A percentile compares a stretch with the other conserved stretches of the same genome.
Evolutionary conservation across 306 rosid species (phyloP).

Genomic region (Lagenaria siceraria): DNA sequence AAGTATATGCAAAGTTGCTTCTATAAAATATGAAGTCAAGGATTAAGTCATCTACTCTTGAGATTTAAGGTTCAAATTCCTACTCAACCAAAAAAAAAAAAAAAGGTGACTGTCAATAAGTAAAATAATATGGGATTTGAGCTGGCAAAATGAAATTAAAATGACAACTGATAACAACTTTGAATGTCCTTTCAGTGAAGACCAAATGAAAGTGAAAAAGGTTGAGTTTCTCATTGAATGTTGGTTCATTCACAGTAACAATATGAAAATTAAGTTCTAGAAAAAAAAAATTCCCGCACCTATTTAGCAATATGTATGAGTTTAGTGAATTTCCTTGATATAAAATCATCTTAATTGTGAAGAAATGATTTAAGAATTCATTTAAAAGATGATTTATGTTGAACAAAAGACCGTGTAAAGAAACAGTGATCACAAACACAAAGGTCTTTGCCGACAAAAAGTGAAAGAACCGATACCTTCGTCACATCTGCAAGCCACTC

Average conservation of each 20-base stretch:
- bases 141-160: background rate
- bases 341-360: background rate
- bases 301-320: background rate
- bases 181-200: background rate
- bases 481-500: slow-evolving; percentile 82
- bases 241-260: background rate
- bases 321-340: background rate
- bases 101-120: background rate
- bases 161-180: background rate
- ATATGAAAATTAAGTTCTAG: background rate
- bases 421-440: background rate
- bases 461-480: slow-evolving; percentile 24
- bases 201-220: background rate
- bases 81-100: background rate
- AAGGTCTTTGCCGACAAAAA: background rate
- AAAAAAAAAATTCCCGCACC: background rate
- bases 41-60: background rate
- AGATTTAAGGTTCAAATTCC: background rate
- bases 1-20: background rate
- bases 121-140: background rate
- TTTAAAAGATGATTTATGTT: background rate
- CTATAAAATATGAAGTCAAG: background rate
- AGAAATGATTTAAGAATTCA: background rate
- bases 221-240: background rate
- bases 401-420: background rate